Evolutionary conservation across 2,329 filamentous ascomycete species (phyloP), one percentile per base, ranked within the genome.

Genomic region (Aspergillus latus): DNA sequence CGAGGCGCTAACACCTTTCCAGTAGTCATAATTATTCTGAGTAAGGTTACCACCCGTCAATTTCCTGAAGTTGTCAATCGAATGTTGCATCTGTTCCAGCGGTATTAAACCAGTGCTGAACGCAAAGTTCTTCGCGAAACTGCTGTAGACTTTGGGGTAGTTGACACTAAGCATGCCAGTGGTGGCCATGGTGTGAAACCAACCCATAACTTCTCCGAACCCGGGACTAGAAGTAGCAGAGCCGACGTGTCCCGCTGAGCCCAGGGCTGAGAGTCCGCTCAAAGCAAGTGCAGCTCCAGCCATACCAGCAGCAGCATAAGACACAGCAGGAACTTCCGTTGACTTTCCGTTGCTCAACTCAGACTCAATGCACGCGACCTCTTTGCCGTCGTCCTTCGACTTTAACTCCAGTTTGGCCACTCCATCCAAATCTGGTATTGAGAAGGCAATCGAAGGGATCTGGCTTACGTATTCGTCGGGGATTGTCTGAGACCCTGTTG

Each of bases 101-200:
- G 89, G 84, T 55, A 97, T 81, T 56, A 97, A 76, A 49, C 92
- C 92, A 29, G 88, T 88, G 62, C 90, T 93, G 79, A 97, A 97
- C 46, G 82, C 92, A 72, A 99, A 97, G 77, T 97, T 97, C 77
- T 90, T 90, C 60, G 88, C 80, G 75, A 96, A 99, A 72, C 87
- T 93, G 64, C 87, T 85, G 77, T 97, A 97, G 37, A 97, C 86
- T 36, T 85, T 80, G 3, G 94, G 94, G 64, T 96, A 92, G 66
- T 87, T 84, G 66, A 95, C 92, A 58, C 90, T 95, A 72, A 96
- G 82, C 94, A 97, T 97, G 62, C 94, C 92, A 74, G 94, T 97
- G 79, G 94, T 88, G 29, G 94, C 92, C 81, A 97, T 89, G 49
- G 88, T 88, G 75, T 97, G 92, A 74, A 97, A 96, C 84, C 90